Evolutionary conservation across 345 rosid species (phyloP).

Genomic region (Eucalyptus curtisii): DNA sequence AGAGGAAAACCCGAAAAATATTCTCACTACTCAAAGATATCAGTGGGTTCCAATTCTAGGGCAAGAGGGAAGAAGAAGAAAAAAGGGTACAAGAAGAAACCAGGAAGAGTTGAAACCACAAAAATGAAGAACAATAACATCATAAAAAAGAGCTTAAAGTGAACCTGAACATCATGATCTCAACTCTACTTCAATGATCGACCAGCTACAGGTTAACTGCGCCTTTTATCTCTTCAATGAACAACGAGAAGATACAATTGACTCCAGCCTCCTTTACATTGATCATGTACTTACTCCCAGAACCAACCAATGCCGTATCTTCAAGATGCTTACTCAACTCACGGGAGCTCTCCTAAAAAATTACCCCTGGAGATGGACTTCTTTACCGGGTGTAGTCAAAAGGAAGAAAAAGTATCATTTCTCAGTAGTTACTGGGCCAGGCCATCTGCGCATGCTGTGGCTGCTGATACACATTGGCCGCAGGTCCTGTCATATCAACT

Average conservation of each 20-base stretch:
- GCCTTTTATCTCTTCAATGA: slow-evolving; percentile 13
- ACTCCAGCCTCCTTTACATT: slow-evolving; percentile 2
- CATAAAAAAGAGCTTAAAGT: background rate
- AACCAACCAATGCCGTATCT: slow-evolving; percentile 15
- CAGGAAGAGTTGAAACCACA: background rate
- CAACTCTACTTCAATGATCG: slow-evolving; percentile 23
- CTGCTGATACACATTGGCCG: slow-evolving; percentile 74
- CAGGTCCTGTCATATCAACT: slow-evolving; percentile 62
- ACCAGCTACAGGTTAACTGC: slow-evolving; percentile 31
- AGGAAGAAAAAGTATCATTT: slow-evolving; percentile 13
- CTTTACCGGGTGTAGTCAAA: slow-evolving; percentile 5
- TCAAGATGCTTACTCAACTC: slow-evolving; percentile 3
- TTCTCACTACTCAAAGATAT: slow-evolving; percentile 23
- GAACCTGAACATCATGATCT: slow-evolving; percentile 35
- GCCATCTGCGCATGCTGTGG: slow-evolving; percentile 84
- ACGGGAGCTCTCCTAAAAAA: slow-evolving; percentile 13
- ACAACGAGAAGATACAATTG: slow-evolving; percentile 23
- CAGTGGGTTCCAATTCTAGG: slow-evolving; percentile 13
- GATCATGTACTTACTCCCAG: slow-evolving; percentile 10
- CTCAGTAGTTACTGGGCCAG: slow-evolving; percentile 87
- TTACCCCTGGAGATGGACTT: slow-evolving; percentile 18
- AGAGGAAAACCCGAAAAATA: slow-evolving; percentile 15
- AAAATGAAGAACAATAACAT: background rate
- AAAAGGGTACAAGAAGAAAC: slow-evolving; percentile 10
- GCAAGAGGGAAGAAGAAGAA: background rate